Evolutionary conservation across 2,329 filamentous ascomycete genomes (phyloP).

Genomic region (Xylaria sp.): DNA sequence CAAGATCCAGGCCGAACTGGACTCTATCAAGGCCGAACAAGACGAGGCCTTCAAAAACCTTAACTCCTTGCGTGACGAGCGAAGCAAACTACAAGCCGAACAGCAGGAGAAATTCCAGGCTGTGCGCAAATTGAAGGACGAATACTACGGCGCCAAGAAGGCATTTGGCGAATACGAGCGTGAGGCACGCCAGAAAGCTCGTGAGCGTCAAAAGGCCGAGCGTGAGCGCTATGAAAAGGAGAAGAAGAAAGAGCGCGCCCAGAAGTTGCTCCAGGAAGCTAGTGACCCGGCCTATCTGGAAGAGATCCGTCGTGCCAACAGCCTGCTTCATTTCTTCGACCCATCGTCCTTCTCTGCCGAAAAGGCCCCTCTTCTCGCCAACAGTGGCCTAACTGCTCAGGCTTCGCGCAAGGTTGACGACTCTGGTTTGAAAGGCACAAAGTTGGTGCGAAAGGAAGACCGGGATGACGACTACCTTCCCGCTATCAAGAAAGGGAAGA

Average conservation of each 20-base stretch:
- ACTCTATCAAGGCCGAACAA: conserved; percentile 89
- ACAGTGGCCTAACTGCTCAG: conserved; percentile 78
- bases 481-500: conserved; percentile 85
- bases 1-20: conserved; percentile 84
- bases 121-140: conserved; percentile 87
- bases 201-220: conserved; percentile 82
- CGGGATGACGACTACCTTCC: conserved; percentile 86
- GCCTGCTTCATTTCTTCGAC: conserved; percentile 89
- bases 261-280: conserved; percentile 79
- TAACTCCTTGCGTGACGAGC: conserved; percentile 82
- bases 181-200: conserved; percentile 75
- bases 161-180: conserved; percentile 85
- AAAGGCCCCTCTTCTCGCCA: conserved; percentile 67
- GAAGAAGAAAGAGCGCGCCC: conserved; percentile 76
- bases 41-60: conserved; percentile 90
- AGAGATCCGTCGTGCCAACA: conserved; percentile 88
- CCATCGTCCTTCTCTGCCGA: conserved; percentile 69
- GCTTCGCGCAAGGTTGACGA: conserved; percentile 84
- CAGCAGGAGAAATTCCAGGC: conserved; percentile 85
- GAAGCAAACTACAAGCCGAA: conserved; percentile 79
- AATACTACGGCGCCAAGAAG: conserved; percentile 81
- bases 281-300: conserved; percentile 88
- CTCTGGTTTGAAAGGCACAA: conserved; percentile 82
- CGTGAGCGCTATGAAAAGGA: conserved; percentile 74
- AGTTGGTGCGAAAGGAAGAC: conserved; percentile 83